Conservation (phyloP, 169 alveolate species). For the Cystoisospora suis region DNA sequence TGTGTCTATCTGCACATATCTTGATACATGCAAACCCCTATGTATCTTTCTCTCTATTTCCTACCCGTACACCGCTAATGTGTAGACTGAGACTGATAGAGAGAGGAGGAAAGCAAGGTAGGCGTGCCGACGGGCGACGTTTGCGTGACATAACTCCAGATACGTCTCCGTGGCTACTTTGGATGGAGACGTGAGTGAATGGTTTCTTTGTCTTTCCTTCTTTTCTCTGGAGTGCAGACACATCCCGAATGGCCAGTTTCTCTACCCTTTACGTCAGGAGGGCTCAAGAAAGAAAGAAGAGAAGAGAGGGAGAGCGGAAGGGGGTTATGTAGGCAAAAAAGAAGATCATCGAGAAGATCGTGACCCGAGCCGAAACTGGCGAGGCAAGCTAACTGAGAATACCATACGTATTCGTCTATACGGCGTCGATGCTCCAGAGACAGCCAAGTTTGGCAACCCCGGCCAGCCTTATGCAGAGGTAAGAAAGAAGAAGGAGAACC, state of each 20-base stretch:
- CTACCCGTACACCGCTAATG: background rate
- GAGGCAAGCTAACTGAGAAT: constrained; percentile 28
- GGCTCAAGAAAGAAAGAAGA: background rate
- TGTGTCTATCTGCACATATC: background rate
- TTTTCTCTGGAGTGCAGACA: background rate
- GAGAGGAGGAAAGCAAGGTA: background rate
- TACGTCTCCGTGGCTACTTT: background rate
- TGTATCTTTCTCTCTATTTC: background rate
- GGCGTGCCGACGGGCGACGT: too few relatives aligned
- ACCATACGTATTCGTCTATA: constrained; percentile 49
- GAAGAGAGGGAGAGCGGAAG: background rate
- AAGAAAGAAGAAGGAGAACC: background rate
- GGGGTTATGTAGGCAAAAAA: background rate
- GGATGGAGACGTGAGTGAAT: background rate
- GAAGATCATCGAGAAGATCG: background rate
- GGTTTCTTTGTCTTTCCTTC: background rate
- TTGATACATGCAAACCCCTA: background rate
- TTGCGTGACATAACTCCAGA: background rate
- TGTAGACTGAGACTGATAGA: background rate
- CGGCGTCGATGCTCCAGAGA: constrained; percentile 56
- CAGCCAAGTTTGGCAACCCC: constrained; percentile 48
- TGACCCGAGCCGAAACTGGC: background rate
- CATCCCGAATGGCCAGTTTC: constrained; percentile 44
- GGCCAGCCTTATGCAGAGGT: constrained; percentile 58
- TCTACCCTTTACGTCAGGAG: constrained; percentile 12